Evolutionary conservation across 129 eudicot species (phyloP).

Genomic region (Erigeron canadensis): DNA sequence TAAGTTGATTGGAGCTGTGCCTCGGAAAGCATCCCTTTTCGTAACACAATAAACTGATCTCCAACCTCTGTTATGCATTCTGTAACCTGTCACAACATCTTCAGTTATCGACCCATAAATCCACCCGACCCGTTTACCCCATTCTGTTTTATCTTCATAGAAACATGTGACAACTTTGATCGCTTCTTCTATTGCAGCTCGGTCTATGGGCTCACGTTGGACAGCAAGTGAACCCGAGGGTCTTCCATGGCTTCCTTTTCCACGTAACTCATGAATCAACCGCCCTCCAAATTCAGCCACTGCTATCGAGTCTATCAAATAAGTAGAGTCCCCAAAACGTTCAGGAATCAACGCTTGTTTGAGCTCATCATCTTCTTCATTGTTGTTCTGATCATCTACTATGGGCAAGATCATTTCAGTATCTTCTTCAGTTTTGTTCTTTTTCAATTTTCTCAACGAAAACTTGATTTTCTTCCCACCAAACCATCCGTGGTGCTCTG

Average conservation of each 20-base stretch:
- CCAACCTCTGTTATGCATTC: constrained; percentile 68
- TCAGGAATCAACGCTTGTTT: constrained; percentile 32
- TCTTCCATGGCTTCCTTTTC: constrained; percentile 44
- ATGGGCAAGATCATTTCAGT: constrained; percentile 40
- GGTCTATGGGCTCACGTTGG: constrained; percentile 53
- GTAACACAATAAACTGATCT: constrained; percentile 56
- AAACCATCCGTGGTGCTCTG: constrained; percentile 47
- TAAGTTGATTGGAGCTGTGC: constrained; percentile 63
- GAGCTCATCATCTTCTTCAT: constrained; percentile 31
- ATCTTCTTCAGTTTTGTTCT: constrained; percentile 31
- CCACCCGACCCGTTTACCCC: constrained; percentile 86
- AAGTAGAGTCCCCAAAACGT: constrained; percentile 34
- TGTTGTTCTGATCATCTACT: constrained; percentile 22
- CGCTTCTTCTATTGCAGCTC: constrained; percentile 56
- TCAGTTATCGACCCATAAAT: constrained; percentile 72
- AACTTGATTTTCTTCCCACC: constrained; percentile 35
- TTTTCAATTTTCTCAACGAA: constrained; percentile 21
- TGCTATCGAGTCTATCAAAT: constrained; percentile 30
- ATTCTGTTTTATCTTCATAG: constrained; percentile 62
- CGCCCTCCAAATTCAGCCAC: constrained; percentile 42
- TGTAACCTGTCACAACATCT: constrained; percentile 59
- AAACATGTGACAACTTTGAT: constrained; percentile 58
- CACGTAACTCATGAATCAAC: constrained; percentile 35
- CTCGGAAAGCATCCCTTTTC: constrained; percentile 57
- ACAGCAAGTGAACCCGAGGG: constrained; percentile 55